Percentiles rank a stretch among this genome's conserved stretches.
Conservation (phyloP, 495 filamentous ascomycete genomes). For the Geoglossum glabrum region DNA sequence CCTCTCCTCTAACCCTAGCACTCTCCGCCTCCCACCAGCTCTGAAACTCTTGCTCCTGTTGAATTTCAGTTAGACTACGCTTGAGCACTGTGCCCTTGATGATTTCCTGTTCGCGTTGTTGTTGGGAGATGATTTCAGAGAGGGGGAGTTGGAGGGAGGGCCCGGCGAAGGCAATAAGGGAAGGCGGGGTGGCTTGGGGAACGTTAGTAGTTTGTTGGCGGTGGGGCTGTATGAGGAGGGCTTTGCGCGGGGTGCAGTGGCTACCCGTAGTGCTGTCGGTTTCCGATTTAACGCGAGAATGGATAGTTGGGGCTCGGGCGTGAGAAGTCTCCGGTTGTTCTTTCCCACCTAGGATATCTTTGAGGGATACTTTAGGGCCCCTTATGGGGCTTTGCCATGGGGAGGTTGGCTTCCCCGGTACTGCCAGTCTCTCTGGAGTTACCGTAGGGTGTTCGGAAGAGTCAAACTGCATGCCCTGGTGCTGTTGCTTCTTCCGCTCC, state of each 20-base stretch:
- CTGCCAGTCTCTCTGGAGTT: conserved; percentile 11
- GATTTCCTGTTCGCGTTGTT: conserved; percentile 65
- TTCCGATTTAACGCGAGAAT: conserved; percentile 19
- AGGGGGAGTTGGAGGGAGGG: conserved; percentile 48
- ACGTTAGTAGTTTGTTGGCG: background rate
- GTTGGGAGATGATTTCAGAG: conserved; percentile 73
- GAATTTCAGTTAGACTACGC: conserved; percentile 77
- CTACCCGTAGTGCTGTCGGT: background rate
- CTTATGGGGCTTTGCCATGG: conserved; percentile 45
- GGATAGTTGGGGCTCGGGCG: conserved; percentile 1
- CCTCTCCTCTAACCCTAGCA: conserved; percentile 43
- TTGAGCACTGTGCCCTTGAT: conserved; percentile 71
- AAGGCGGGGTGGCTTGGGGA: background rate
- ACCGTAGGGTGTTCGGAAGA: conserved; percentile 21
- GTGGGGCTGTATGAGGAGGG: background rate
- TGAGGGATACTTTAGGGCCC: conserved; percentile 18
- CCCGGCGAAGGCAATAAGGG: conserved; percentile 16
- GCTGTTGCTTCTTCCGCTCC: conserved; percentile 67
- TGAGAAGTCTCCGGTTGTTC: conserved; percentile 2
- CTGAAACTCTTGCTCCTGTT: conserved; percentile 89
- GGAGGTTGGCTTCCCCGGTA: conserved; percentile 25
- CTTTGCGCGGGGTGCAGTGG: background rate
- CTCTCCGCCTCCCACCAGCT: conserved; percentile 97
- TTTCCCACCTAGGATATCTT: conserved; percentile 19
- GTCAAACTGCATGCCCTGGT: conserved; percentile 39